Base-by-base conservation (phyloP, 2,329 filamentous ascomycete species). In the Myotisia sp. region DNA sequence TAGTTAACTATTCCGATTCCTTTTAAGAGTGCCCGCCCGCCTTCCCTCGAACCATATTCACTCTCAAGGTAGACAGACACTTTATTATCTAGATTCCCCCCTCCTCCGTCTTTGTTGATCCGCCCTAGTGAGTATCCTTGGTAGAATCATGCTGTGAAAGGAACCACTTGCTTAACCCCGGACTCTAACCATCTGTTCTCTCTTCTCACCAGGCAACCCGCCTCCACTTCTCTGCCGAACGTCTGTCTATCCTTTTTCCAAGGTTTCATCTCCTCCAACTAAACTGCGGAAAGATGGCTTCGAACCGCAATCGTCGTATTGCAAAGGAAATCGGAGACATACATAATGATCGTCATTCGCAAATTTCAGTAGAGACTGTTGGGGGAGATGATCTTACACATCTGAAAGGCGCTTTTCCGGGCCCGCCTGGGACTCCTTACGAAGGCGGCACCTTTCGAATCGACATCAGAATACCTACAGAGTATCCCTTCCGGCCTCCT, bases 401-500 rank as follows among this genome's bases (percentile, higher is more conserved):
- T 50, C 74, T 98, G 42, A 76, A 76, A 45, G 90, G 87, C 38
- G 71, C 74, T 37, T 90, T 98, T 54, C 70, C 70, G 23, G 90
- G 84, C 0, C 90, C 90, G 1, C 85, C 87, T 22, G 85, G 92
- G 44, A 93, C 87, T 1, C 85, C 90, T 0, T 98, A 95, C 53
- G 82, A 86, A 45, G 85, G 84, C 13, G 90, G 85, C 26, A 76
- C 69, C 18, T 98, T 75, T 55, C 59, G 70, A 10, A 74, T 98
- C 45, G 82, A 93, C 50, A 90, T 98, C 48, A 71, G 70, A 48
- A 90, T 98, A 34, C 86, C 87, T 0, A 71, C 71, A 42, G 80
- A 81, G 46, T 98, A 98, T 51, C 90, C 90, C 0, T 98, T 98
- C 64, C 80, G 85, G 47, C 83, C 87, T 3, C 90, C 90, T 3